Evolutionary conservation across 2,329 filamentous ascomycete species (phyloP), one percentile per base, ranked within the genome.

Genomic region (Myriosclerotinia curreyana): DNA sequence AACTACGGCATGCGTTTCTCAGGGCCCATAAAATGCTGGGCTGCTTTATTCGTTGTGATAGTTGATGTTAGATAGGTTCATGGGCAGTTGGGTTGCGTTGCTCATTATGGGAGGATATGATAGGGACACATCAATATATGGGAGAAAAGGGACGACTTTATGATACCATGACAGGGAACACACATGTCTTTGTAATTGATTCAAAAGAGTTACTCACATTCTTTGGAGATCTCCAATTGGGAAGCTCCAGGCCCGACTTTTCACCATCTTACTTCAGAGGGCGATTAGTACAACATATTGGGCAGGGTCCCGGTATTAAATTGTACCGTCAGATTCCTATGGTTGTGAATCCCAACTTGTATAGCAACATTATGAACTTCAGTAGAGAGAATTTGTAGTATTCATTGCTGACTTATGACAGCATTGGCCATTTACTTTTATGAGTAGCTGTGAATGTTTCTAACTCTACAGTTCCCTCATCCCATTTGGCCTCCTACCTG

Each of bases 361-460:
- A 31, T 4, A 5, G 28, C 5, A 31, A 31, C 4, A 59, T 48
- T 14, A 36, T 36, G 14, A 48, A 17, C 17, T 14, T 36, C 9
- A 40, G 55, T 48, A 48, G 55, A 48, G 42, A 48, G 31, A 7
- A 22, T 59, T 34, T 48, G n/a, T 36, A 38, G 42, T 59, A 20
- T 59, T 59, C 42, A 48, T 48, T 48, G 55, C 44, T 59, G 28
- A 12, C 31, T 17, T 48, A n/a, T 38, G 55, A 36, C 42, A 59
- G 55, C 55, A 59, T 22, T 31, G 3, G 31, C n/a, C 50, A 38
- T 59, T 58, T n/a, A 25, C n/a, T 48, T 62, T 38, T 56, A 49
- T 46, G 22, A 51, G 42, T 55, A 49, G 60, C 25, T 55, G 51
- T 62, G 42, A 48, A 56, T 58, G 17, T 40, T 56, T 62, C 60